Evolutionary conservation across 179 eudicot genomes (phyloP).

Genomic region (Silene noctiflora): DNA sequence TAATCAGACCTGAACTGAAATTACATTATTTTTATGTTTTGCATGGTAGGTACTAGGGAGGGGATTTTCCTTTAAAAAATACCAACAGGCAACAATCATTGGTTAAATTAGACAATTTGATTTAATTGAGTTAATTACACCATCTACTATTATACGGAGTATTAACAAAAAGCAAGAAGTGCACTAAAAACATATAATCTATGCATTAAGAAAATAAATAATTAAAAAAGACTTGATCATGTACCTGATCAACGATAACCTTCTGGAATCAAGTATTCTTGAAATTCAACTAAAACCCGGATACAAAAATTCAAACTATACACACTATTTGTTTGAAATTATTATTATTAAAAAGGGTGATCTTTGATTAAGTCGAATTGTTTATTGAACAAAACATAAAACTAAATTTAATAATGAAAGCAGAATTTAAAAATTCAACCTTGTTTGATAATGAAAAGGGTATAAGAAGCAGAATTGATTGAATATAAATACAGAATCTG

Average conservation of each 20-base stretch:
- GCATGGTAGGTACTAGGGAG: too few species aligned
- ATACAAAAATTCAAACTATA: neutral
- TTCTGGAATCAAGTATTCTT: neutral
- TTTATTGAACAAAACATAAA: too few species aligned
- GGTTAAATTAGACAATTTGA: neutral
- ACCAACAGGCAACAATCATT: neutral
- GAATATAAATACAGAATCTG: too few species aligned
- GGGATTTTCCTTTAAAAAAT: too few species aligned
- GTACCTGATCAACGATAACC: constrained; percentile 5
- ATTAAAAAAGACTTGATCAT: neutral
- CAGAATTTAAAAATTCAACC: neutral
- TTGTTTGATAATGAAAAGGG: neutral
- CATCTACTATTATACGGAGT: too few species aligned
- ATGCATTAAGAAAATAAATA: neutral
- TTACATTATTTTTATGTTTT: too few species aligned
- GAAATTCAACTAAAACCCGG: neutral
- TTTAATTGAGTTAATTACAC: neutral
- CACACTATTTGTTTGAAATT: neutral
- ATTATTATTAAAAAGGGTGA: neutral
- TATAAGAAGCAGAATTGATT: too few species aligned
- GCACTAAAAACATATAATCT: neutral
- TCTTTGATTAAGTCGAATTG: constrained; percentile 7
- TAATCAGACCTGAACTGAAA: too few species aligned
- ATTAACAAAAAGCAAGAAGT: neutral
- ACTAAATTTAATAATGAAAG: neutral